These are phyloP conservation scores for Ophiocordyceps sinensis DNA, from an alignment of 2,329 filamentous ascomycete genomes.

Conservation along the genomic window DNA sequence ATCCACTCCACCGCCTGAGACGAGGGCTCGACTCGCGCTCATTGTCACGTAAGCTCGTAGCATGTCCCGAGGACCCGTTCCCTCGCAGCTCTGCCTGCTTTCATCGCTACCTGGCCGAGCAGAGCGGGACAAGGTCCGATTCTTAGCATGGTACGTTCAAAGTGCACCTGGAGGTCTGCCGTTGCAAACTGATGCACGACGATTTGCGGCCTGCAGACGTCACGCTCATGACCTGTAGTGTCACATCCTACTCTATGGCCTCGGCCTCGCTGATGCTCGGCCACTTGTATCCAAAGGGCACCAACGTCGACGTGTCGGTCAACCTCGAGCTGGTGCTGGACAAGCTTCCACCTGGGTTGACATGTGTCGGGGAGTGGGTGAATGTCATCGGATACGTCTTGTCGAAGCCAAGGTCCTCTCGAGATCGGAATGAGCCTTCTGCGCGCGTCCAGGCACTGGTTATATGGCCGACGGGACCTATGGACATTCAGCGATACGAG, in stretches of 20 bases:
- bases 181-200: too few species aligned
- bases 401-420: conserved; percentile 5
- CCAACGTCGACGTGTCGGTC: conserved; percentile 40
- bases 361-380: conserved; percentile 69
- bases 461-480: conserved; percentile 60
- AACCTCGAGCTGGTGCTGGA: conserved; percentile 60
- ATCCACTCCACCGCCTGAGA: too few species aligned
- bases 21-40: too few species aligned
- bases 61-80: conserved; percentile 45
- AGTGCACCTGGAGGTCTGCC: too few species aligned
- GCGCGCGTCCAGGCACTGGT: conserved; percentile 57
- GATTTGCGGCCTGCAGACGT: background rate
- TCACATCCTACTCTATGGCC: conserved; percentile 33
- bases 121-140: conserved; percentile 69
- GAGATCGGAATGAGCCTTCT: conserved; percentile 2
- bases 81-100: conserved; percentile 52
- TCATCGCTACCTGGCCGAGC: conserved; percentile 37
- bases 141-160: conserved; percentile 69
- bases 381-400: conserved; percentile 75
- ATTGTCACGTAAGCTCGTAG: too few species aligned
- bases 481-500: conserved; percentile 62
- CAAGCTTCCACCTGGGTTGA: conserved; percentile 44
- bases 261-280: conserved; percentile 52
- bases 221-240: conserved; percentile 23
- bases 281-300: conserved; percentile 44